phyloP scores from a whole-genome alignment of 176 grass and related monocot genomes.

The Musa itinerans region DNA sequence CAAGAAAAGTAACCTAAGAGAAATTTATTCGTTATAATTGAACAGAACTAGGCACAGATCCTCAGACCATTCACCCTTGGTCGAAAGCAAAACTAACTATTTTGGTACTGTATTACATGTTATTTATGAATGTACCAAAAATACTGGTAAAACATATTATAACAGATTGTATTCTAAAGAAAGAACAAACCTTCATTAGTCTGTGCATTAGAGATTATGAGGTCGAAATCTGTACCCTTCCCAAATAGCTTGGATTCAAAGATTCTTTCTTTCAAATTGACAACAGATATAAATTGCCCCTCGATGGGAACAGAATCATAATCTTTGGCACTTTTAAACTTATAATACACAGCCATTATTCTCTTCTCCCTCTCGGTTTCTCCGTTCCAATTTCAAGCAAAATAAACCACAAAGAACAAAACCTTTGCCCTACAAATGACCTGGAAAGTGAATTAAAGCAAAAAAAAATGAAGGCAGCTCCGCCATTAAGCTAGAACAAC shows the following conservation, averaged over 20 bases:
- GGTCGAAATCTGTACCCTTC: conserved; percentile 94
- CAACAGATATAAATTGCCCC: conserved; percentile 95
- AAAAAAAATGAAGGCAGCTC: neutral
- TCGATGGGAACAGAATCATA: conserved; percentile 89
- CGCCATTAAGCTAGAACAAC: neutral
- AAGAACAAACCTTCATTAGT: conserved; percentile 86
- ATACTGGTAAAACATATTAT: neutral
- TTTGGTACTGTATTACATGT: neutral
- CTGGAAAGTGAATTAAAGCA: neutral
- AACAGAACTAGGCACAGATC: neutral
- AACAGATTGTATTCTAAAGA: conserved; percentile 35
- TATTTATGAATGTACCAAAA: neutral
- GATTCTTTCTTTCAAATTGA: conserved; percentile 85
- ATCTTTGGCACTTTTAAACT: conserved; percentile 96
- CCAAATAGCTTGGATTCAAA: conserved; percentile 94
- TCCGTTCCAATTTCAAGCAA: conserved; percentile 23
- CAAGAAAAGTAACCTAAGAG: neutral
- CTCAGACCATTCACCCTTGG: neutral
- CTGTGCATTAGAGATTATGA: conserved; percentile 93
- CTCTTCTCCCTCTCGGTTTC: conserved; percentile 45
- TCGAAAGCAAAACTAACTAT: neutral
- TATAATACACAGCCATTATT: conserved; percentile 98
- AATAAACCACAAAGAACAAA: neutral
- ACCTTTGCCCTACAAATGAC: neutral
- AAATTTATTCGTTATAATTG: neutral